These are phyloP conservation scores for Echites panduratus DNA, from an alignment of 257 asterid species.

Conservation along the genomic window DNA sequence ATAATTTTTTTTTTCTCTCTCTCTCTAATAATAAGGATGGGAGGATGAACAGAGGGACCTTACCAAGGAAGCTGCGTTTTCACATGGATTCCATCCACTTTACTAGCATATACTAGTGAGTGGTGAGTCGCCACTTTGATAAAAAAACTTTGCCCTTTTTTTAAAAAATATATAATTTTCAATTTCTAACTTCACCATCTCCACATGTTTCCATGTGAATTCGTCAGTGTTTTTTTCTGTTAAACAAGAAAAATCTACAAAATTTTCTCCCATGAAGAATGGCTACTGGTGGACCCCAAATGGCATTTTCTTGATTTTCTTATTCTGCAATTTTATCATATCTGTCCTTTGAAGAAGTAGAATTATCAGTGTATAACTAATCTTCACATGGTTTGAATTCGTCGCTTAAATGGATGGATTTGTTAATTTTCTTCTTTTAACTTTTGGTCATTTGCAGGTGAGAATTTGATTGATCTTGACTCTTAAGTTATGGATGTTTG, in stretches of 20 bases:
- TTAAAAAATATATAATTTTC: background rate
- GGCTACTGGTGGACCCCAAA: conserved; percentile 1
- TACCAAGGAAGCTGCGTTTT: conserved; percentile 25
- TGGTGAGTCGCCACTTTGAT: background rate
- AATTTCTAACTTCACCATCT: conserved; percentile 3
- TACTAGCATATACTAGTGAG: background rate
- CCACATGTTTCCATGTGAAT: conserved; percentile 47
- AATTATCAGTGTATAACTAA: background rate
- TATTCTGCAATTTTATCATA: background rate
- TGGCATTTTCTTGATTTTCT: background rate
- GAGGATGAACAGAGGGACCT: conserved; percentile 5
- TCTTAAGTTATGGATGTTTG: conserved; percentile 37
- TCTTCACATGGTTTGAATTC: conserved; percentile 12
- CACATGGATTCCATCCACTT: conserved; percentile 58
- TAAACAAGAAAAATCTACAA: conserved; percentile 1
- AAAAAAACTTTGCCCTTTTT: too few relatives aligned
- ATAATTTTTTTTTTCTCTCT: background rate
- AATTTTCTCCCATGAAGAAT: background rate
- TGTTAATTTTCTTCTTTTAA: too few relatives aligned
- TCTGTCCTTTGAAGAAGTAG: background rate
- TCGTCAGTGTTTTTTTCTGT: conserved; percentile 32
- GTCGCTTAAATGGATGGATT: background rate
- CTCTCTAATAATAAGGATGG: conserved; percentile 30
- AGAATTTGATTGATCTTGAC: conserved; percentile 27
- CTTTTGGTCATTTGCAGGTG: conserved; percentile 8